phyloP scores from a whole-genome alignment of 2,329 filamentous ascomycete genomes.

The Penicillium occitanis region DNA sequence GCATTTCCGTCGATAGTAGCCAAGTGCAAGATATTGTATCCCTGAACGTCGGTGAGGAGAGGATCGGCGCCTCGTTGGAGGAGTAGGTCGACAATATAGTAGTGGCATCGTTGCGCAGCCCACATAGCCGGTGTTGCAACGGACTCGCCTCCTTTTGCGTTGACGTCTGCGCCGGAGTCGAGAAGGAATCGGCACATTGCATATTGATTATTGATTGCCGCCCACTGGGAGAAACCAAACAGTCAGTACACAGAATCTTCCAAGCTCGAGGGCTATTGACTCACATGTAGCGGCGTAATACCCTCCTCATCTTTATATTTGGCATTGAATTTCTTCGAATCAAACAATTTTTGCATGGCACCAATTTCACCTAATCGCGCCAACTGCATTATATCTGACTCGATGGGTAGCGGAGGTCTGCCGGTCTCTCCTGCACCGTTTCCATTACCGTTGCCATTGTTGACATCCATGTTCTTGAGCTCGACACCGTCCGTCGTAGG shows the following conservation, averaged over 20 bases:
- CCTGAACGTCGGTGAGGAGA: constrained; percentile 86
- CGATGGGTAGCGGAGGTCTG: constrained; percentile 43
- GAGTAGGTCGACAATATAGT: constrained; percentile 92
- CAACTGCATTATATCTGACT: constrained; percentile 93
- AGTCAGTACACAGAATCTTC: neutral
- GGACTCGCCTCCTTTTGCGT: constrained; percentile 92
- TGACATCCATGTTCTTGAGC: constrained; percentile 38
- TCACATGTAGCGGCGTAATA: constrained; percentile 90
- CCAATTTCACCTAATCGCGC: constrained; percentile 82
- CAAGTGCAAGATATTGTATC: constrained; percentile 96
- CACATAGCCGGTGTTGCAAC: constrained; percentile 92
- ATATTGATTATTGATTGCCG: constrained; percentile 97
- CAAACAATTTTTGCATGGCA: constrained; percentile 86
- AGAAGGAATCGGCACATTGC: constrained; percentile 95
- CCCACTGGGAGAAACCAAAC: constrained; percentile 67
- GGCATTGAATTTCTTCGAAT: constrained; percentile 75
- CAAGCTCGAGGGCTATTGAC: neutral
- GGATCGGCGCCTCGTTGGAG: constrained; percentile 91
- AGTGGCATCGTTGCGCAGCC: constrained; percentile 94
- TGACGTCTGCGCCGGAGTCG: constrained; percentile 81
- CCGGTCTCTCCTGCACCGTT: constrained; percentile 24
- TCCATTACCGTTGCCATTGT: constrained; percentile 14
- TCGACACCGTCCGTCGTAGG: constrained; percentile 38
- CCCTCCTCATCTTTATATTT: constrained; percentile 85
- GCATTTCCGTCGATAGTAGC: constrained; percentile 97